Percentiles rank a stretch among this genome's conserved stretches.
These are phyloP conservation scores for Aspergillus fischeri DNA, from an alignment of 2,329 filamentous ascomycete species.

Conservation along the genomic window DNA sequence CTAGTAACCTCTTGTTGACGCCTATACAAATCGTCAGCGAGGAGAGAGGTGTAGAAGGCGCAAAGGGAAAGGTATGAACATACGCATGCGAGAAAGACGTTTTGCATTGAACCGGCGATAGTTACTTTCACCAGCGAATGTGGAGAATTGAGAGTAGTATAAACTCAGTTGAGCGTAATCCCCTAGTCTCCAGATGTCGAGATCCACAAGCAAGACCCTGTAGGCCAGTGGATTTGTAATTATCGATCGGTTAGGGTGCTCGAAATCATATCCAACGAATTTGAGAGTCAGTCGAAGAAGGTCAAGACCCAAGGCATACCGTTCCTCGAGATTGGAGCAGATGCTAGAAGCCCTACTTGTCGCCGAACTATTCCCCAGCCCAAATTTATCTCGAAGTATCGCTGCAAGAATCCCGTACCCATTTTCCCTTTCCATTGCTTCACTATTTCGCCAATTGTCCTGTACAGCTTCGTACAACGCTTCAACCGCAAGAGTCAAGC, in stretches of 20 bases:
- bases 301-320: slow-evolving; percentile 51
- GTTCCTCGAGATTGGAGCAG: slow-evolving; percentile 40
- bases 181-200: slow-evolving; percentile 86
- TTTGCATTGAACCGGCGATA: slow-evolving; percentile 89
- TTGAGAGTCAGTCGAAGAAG: slow-evolving; percentile 72
- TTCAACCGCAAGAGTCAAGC: slow-evolving; percentile 71
- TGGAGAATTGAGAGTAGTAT: slow-evolving; percentile 89
- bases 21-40: slow-evolving; percentile 48
- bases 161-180: slow-evolving; percentile 73
- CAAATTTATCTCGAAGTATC: slow-evolving; percentile 76
- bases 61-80: slow-evolving; percentile 32
- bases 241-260: slow-evolving; percentile 78
- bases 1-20: slow-evolving; percentile 83
- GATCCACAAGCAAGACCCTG: slow-evolving; percentile 82
- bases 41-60: background rate
- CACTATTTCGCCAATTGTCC: slow-evolving; percentile 94
- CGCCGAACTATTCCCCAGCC: slow-evolving; percentile 22
- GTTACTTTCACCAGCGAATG: slow-evolving; percentile 85
- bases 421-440: slow-evolving; percentile 94
- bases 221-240: slow-evolving; percentile 96
- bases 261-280: slow-evolving; percentile 84
- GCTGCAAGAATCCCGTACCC: slow-evolving; percentile 86
- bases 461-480: slow-evolving; percentile 82
- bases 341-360: slow-evolving; percentile 44
- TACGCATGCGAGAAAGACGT: slow-evolving; percentile 84